Evolutionary conservation across 1,284 basidiomycete species (phyloP), one percentile per base, ranked within the genome.

Genomic region (Sporisorium sorghi): DNA sequence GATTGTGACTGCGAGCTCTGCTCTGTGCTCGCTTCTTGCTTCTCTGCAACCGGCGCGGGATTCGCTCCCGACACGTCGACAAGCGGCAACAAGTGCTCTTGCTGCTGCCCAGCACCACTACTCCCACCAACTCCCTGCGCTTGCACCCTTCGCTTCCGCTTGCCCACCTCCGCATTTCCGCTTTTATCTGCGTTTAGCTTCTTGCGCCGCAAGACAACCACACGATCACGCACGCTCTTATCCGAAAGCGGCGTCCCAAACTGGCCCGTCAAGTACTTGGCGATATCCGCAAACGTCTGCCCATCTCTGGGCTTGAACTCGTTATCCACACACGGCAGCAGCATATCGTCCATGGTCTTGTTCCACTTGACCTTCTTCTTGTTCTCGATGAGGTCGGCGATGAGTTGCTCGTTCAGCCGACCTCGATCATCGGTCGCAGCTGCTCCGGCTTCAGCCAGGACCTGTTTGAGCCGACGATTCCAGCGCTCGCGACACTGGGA

Each of bases 401-500:
- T 23, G n/a, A 28, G 19, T 11, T 54, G 46, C 33, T 32, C 35
- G 33, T 58, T 55, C 40, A 61, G 8, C 21, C 30, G 39, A 15
- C 15, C 43, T 12, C 42, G 42, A 24, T 33, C 52, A 5, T 54
- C 40, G 0, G 19, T 43, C 24, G 33, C 42, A 21, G 32, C 51
- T 5, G 37, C 37, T 2, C 37, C 37, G 2, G 44, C 23, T 35
- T 56, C 52, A 15, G 48, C 51, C 5, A 59, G 43, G 10, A 70
- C 28, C 48, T 56, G 58, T 37, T 61, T 65, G 14, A 76, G 39
- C 9, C 74, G 50, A 4, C 70, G 57, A 15, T 23, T 40, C 56
- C 55, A 76, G 17, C 71, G 55, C 37, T 76, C 74, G 19, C 74
- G 52, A 23, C 70, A 73, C 52, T 76, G 74, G 1, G 46, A 48